phyloP scores from a whole-genome alignment of 257 asterid species.

The Solanum corneliomulleri region DNA sequence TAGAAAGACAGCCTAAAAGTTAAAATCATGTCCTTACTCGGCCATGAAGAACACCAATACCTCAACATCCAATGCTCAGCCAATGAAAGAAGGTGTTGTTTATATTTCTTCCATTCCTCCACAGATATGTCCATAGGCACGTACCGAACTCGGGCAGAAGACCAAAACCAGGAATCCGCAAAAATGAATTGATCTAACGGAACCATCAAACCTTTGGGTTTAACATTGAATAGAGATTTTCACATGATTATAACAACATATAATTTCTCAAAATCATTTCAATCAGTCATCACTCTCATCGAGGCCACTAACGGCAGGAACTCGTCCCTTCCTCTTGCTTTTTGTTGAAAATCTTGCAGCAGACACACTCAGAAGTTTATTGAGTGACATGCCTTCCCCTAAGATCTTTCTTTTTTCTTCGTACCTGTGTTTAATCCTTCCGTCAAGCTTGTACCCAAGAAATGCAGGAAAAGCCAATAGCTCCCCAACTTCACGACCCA shows the following conservation, averaged over 20 bases:
- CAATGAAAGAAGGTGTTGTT: background rate
- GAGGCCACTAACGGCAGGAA: background rate
- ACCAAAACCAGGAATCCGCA: background rate
- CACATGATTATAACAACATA: background rate
- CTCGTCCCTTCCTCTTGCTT: conserved; percentile 22
- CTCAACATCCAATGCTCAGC: background rate
- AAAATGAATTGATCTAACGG: background rate
- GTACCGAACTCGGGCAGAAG: background rate
- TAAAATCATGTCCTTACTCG: background rate
- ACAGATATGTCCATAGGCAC: background rate
- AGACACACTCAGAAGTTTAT: conserved; percentile 73
- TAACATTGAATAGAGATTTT: background rate
- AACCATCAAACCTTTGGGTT: background rate
- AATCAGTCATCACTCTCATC: background rate
- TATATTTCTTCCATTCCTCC: background rate
- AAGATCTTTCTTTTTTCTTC: conserved; percentile 46
- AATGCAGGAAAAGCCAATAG: conserved; percentile 75
- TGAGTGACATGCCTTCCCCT: conserved; percentile 77
- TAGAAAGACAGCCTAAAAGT: background rate
- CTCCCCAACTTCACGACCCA: conserved; percentile 87
- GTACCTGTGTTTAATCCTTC: conserved; percentile 70
- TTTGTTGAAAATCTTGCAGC: conserved; percentile 51
- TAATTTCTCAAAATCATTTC: background rate
- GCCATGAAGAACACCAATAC: background rate
- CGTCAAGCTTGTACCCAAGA: conserved; percentile 83